Percentiles rank a stretch among this genome's conserved stretches.
Evolutionary conservation across 1,139 yeast genomes (phyloP).

Genomic region (Taphrina wiesneri): DNA sequence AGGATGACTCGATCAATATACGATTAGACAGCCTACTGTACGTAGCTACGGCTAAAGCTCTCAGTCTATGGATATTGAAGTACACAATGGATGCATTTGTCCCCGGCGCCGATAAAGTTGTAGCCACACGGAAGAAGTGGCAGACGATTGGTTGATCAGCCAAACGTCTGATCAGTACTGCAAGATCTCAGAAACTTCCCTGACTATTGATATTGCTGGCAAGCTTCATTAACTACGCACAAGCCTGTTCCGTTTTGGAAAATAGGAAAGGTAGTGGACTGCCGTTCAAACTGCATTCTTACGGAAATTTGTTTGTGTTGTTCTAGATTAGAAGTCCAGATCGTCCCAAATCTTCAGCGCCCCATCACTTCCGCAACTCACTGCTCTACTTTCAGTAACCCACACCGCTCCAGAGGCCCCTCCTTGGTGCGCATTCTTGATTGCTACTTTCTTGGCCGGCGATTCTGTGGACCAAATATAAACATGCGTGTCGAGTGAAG

Average conservation of each 20-base stretch:
- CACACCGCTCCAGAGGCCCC: conserved; percentile 79
- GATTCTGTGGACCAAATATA: conserved; percentile 73
- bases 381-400: conserved; percentile 55
- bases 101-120: background rate
- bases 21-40: too few species aligned
- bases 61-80: background rate
- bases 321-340: background rate
- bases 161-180: background rate
- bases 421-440: conserved; percentile 79
- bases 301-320: background rate
- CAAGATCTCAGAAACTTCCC: background rate
- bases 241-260: too few species aligned
- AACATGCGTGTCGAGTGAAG: conserved; percentile 79
- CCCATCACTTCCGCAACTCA: conserved; percentile 80
- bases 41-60: too few species aligned
- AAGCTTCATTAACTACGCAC: too few species aligned
- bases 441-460: conserved; percentile 75
- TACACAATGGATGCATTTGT: background rate
- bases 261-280: too few species aligned
- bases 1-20: too few species aligned
- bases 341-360: conserved; percentile 70
- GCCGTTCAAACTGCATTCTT: too few species aligned
- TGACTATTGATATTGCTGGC: too few species aligned
- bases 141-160: background rate
- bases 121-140: background rate